Conservation (phyloP, 768 basidiomycete genomes). For the Xerocomellus intermedius region DNA sequence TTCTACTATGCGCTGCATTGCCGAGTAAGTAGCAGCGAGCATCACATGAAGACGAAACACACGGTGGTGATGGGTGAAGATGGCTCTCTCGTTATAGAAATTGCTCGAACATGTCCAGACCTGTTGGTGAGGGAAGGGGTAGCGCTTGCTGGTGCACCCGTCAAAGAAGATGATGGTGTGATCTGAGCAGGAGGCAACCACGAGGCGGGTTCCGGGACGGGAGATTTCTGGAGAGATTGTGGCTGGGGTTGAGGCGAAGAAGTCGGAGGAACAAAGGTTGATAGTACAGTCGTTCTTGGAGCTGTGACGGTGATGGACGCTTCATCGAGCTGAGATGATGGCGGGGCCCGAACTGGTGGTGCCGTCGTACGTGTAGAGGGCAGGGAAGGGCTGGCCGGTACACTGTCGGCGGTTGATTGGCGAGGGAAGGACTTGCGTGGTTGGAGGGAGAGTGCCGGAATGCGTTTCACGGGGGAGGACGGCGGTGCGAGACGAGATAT, state of each 20-base stretch:
- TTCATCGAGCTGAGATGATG: constrained; percentile 25
- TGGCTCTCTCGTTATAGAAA: constrained; percentile 26
- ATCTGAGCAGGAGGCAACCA: constrained; percentile 15
- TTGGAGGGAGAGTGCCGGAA: constrained; percentile 44
- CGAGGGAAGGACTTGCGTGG: constrained; percentile 51
- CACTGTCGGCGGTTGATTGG: constrained; percentile 38
- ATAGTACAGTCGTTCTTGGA: constrained; percentile 39
- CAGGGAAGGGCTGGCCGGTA: constrained; percentile 29
- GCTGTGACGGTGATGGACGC: constrained; percentile 10
- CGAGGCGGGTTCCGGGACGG: constrained; percentile 9
- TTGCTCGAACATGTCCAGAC: constrained; percentile 9
- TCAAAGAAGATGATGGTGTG: constrained; percentile 15
- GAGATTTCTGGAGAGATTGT: constrained; percentile 21
- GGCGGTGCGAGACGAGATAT: constrained; percentile 33
- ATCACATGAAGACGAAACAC: neutral
- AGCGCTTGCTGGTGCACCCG: constrained; percentile 4
- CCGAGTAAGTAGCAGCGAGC: constrained; percentile 9
- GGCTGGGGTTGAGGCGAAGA: constrained; percentile 30
- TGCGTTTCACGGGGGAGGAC: constrained; percentile 60
- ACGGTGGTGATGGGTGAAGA: constrained; percentile 28
- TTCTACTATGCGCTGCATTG: constrained; percentile 35
- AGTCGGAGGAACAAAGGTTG: constrained; percentile 36
- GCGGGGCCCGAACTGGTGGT: constrained; percentile 5
- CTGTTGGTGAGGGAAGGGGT: constrained; percentile 5
- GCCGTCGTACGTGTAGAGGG: constrained; percentile 27